phyloP scores from a whole-genome alignment of 208 protist species.

The Trypanosoma platydactyli region DNA sequence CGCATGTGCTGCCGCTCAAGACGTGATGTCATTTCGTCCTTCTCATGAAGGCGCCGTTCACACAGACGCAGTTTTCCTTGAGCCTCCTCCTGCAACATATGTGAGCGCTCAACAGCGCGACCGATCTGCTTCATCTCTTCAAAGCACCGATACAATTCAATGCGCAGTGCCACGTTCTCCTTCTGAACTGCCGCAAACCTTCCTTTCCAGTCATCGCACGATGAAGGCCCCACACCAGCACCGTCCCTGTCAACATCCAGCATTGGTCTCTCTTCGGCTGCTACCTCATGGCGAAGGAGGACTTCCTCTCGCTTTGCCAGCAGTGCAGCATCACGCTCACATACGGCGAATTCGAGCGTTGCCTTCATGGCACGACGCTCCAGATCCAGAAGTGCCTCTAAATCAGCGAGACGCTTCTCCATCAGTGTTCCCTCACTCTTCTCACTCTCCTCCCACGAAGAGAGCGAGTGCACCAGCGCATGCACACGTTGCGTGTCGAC shows the following conservation, averaged over 20 bases:
- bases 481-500: conserved; percentile 9
- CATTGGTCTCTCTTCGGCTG: neutral
- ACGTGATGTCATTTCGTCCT: neutral
- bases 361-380: neutral
- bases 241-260: neutral
- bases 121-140: conserved; percentile 21
- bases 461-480: conserved; percentile 6
- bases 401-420: conserved; percentile 4
- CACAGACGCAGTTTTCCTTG: conserved; percentile 3
- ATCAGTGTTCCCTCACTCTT: neutral
- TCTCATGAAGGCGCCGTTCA: neutral
- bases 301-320: conserved; percentile 10
- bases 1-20: neutral
- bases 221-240: neutral
- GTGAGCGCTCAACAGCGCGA: neutral
- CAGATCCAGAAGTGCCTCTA: neutral
- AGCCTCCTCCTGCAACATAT: neutral
- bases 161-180: conserved; percentile 14
- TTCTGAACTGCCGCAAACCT: neutral
- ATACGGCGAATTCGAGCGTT: conserved; percentile 10
- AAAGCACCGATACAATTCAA: conserved; percentile 23
- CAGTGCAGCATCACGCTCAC: conserved; percentile 23
- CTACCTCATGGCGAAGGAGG: neutral
- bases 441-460: neutral
- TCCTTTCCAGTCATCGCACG: no score